Base-by-base conservation (phyloP, 2,329 filamentous ascomycete genomes). In the Trichoderma asperellum region DNA sequence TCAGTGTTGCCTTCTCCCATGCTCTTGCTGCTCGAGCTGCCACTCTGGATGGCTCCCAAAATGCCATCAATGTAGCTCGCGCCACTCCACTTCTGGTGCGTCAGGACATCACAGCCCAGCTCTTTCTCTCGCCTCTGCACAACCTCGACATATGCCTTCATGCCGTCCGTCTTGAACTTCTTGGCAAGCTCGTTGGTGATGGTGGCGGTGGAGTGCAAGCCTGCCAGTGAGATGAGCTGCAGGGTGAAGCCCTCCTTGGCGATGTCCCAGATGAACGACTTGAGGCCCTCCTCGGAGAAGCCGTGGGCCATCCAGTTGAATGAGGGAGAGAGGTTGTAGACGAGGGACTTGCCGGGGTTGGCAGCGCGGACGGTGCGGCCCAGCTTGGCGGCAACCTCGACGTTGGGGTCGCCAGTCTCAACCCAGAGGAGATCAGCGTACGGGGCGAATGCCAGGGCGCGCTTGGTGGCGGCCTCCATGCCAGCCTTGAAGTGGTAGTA, bases 231-330 rank as follows among this genome's bases (percentile, higher is more conserved):
- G 70, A 91, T 87, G 34, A 91, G 84, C 81, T 91, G 89, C 74
- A 91, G 80, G 11, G 89, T 88, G 77, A 90, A 95, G 70, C 95
- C 95, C 75, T 97, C 92, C 78, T 90, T 89, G 10, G 94, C 96
- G 73, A 99, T 89, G 79, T 98, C 95, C 95, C 95, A 98, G 75
- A 99, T 92, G 80, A 99, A 99, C 6, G 88, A 93, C 82, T 92
- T 93, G 68, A 99, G 86, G 6, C 91, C 91, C 71, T 89, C 89
- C 72, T 94, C 89, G 3, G 88, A 91, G 81, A 98, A 99, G 35
- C 95, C 96, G 78, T 98, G 94, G 12, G 89, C 89, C 89, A 96
- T 96, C 96, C 96, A 99, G 85, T 99, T 98, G 87, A 99, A 99
- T 10, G 93, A 97, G 0, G 96, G 96, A 5, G 91, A 94, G 1